Evolutionary conservation across 2,329 filamentous ascomycete genomes (phyloP), one percentile per base, ranked within the genome.

Genomic region (Orbilia blumenaviensis): DNA sequence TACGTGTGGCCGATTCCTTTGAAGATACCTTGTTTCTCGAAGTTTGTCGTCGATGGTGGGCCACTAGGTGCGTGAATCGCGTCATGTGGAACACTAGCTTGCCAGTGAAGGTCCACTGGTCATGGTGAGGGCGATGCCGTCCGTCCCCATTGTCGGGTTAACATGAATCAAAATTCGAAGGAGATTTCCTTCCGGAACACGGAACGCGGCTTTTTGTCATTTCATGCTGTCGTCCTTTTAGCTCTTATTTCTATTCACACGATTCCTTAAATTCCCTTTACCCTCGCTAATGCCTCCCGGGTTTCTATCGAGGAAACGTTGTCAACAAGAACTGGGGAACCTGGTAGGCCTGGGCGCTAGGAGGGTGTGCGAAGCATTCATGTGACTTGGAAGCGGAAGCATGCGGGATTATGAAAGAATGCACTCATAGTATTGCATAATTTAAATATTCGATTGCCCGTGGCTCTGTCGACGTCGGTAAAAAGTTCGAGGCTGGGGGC

Each of bases 71-170:
- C 34, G 62, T 62, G 62, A 62, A 74, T 74, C 69, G 69, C 69
- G 69, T 74, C 69, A 74, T 74, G 69, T 74, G 69, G 69, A 74
- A 66, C 69, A 67, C 68, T 62, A 56, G 56, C 27, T 34, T 29
- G 29, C 48, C 48, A 54, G 48, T 32, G 21, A 41, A 50, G 32
- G 36, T 29, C 56, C 66, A 48, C 42, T 42, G 50, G 36, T 41
- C 52, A 66, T 61, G 36, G 23, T 52, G 52, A 60, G 27, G 48
- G 62, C 69, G 54, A 74, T 66, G 69, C 44, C 69, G 69, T 21
- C 62, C 60, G 58, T 61, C 52, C 62, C 62, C 61, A 74, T 74
- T 66, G 69, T 74, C 48, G 62, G 69, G 69, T 67, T 61, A 74
- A 46, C 44, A 29, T 66, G 69, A 74, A 74, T 67, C 69, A 67